Evolutionary conservation across 2,329 filamentous ascomycete species (phyloP).

Genomic region (Clonostachys chloroleuca): DNA sequence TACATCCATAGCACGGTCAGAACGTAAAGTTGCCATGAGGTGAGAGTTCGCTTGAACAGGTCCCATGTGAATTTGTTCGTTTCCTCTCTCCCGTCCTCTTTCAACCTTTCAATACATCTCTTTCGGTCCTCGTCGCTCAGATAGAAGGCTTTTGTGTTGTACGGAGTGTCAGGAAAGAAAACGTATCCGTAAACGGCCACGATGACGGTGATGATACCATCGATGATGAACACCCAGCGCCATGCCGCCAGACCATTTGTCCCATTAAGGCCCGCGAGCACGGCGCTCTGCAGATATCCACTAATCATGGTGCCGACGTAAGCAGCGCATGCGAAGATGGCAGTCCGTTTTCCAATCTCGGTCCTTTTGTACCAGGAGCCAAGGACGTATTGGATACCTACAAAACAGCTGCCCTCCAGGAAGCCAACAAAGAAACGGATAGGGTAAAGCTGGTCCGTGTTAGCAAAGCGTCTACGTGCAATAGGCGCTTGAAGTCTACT

Average conservation of each 20-base stretch:
- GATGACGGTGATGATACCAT: conserved; percentile 47
- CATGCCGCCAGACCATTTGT: conserved; percentile 33
- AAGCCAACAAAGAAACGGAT: conserved; percentile 34
- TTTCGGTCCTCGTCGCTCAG: conserved; percentile 24
- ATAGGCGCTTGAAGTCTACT: no score
- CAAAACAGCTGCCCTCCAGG: conserved; percentile 30
- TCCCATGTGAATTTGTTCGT: no score
- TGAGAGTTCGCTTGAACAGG: no score
- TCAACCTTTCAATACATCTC: background rate
- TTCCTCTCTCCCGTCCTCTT: no score
- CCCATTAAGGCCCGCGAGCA: conserved; percentile 31
- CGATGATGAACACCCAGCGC: conserved; percentile 23
- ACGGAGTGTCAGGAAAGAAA: conserved; percentile 43
- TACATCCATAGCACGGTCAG: no score
- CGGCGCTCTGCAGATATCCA: conserved; percentile 46
- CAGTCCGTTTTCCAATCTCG: conserved; percentile 59
- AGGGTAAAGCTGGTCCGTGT: conserved; percentile 11
- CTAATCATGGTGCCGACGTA: conserved; percentile 52
- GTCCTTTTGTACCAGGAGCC: conserved; percentile 54
- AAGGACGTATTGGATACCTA: conserved; percentile 36
- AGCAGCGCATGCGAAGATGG: conserved; percentile 58
- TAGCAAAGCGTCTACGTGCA: no score
- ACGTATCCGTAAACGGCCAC: conserved; percentile 46
- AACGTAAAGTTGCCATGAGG: no score
- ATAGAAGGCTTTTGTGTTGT: conserved; percentile 25